These are phyloP conservation scores for Oryza longistaminata DNA, from an alignment of 176 grass and related monocot species.

Conservation along the genomic window DNA sequence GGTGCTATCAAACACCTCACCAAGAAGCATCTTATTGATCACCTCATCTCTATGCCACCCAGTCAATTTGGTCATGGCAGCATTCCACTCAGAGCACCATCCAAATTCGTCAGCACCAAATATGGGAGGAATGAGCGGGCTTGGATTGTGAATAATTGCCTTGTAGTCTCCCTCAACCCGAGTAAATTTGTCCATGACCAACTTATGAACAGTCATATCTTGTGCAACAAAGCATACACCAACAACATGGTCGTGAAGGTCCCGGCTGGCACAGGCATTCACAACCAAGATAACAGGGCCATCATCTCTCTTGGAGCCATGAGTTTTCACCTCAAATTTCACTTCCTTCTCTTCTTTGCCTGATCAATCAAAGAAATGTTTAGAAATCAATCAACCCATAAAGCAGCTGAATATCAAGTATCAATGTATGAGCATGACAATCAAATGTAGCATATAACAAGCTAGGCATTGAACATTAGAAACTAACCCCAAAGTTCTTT, in stretches of 20 bases:
- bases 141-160: slow-evolving; percentile 88
- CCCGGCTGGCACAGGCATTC: slow-evolving; percentile 86
- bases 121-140: slow-evolving; percentile 86
- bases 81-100: slow-evolving; percentile 97
- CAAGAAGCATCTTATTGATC: slow-evolving; percentile 85
- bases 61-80: slow-evolving; percentile 80
- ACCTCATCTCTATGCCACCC: slow-evolving; percentile 87
- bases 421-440: slow-evolving; percentile 1
- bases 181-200: slow-evolving; percentile 85
- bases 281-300: slow-evolving; percentile 76
- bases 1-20: slow-evolving; percentile 75
- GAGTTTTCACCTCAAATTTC: slow-evolving; percentile 88
- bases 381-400: slow-evolving; percentile 27
- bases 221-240: slow-evolving; percentile 96
- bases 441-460: not conserved
- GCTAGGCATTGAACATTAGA: not conserved
- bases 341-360: slow-evolving; percentile 88
- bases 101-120: slow-evolving; percentile 91
- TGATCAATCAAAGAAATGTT: slow-evolving; percentile 39
- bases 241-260: slow-evolving; percentile 73
- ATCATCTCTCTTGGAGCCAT: slow-evolving; percentile 56
- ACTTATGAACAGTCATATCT: slow-evolving; percentile 94
- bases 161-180: slow-evolving; percentile 91
- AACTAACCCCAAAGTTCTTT: not conserved
- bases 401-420: slow-evolving; percentile 8